Base-by-base conservation (phyloP, 1,284 basidiomycete species). In the Phylloboletellus chloephorus region DNA sequence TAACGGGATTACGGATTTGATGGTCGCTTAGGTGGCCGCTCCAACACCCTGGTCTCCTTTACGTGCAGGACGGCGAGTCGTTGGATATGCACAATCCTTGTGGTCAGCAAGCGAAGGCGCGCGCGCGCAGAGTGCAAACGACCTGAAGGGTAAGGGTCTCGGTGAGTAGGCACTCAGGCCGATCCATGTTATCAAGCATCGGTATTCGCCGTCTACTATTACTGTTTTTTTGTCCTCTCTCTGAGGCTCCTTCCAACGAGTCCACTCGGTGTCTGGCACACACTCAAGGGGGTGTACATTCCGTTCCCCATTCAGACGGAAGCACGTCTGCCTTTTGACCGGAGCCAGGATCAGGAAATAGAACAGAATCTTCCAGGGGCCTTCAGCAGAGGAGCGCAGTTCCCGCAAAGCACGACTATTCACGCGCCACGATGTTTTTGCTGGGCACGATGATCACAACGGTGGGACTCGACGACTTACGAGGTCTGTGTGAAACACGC, bases 41-140 rank as follows among this genome's bases (percentile, higher is more conserved):
- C 39, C 24, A 31, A n/a, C 23, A 26, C 39, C 37, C 30, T 52
- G 34, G 31, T 41, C 36, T 23, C 38, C 20, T 46, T 58, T 55
- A 60, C 57, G 57, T 58, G 40, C 52, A 44, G 19, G 26, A 33
- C 39, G 31, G 36, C 20, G 16, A 42, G 46, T 58, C 53, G 58
- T 38, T 12, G n/a, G 31, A 39, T 58, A 60, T 36, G 54, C 56
- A 30, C 26, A 28, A 25, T 39, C 52, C 58, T 31, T 44, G 54
- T 43, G 56, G 48, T 32, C 35, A 23, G 5, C 42, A 48, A 48
- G 42, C 41, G 43, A 52, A 16, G 16, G 23, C 33, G 41, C 37
- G 24, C 41, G 4, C 29, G 32, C 13, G 12, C 33, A 43, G 31
- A 32, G n/a, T n/a, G n/a, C n/a, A n/a, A n/a, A n/a, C n/a, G n/a